Evolutionary conservation across 257 asterid genomes (phyloP), one percentile per base, ranked within the genome.

Genomic region (Ehretia macrophylla): DNA sequence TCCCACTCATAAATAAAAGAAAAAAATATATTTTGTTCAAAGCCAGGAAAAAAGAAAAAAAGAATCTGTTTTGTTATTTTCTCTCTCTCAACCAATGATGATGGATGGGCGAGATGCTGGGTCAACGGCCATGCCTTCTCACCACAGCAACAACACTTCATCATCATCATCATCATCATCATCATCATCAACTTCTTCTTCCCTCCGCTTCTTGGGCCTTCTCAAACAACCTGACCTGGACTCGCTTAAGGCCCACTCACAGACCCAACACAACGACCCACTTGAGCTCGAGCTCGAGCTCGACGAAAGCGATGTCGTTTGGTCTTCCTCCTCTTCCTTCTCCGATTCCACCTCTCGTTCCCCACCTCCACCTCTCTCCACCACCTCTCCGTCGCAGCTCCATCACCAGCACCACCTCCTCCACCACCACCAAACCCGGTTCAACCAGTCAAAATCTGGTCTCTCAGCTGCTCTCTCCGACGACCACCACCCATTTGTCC

Each of bases 261-360:
- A 55, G 40, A 22, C 58, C 47, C 47, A 42, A 42, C 12, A 11
- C 16, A 42, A 10, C 47, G 16, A 42, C 47, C 47, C 47, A 10
- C 11, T 42, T 42, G 35, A 27, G 35, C 52, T 39, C 61, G 58
- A 81, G 45, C 58, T 81, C 58, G 97, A 90, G 77, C 83, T 90
- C 72, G 76, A 83, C 68, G 98, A 90, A 37, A 77, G 76, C 73
- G 98, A 90, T 80, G 83, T 90, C 68, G 82, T 87, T 16, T 87
- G 95, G 95, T 83, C 90, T 19, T 71, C 85, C 61, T 53, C 81
- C 42, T 65, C 79, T 50, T 56, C 73, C 60, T 51, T 38, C 55
- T 67, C 83, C 68, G 67, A 64, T 35, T 11, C 77, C 0, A 58
- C 60, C 48, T 69, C 69, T 40, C 59, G 48, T 66, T 58, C 76